Base-by-base conservation (phyloP, 495 filamentous ascomycete genomes). In the Podospora anserina region DNA sequence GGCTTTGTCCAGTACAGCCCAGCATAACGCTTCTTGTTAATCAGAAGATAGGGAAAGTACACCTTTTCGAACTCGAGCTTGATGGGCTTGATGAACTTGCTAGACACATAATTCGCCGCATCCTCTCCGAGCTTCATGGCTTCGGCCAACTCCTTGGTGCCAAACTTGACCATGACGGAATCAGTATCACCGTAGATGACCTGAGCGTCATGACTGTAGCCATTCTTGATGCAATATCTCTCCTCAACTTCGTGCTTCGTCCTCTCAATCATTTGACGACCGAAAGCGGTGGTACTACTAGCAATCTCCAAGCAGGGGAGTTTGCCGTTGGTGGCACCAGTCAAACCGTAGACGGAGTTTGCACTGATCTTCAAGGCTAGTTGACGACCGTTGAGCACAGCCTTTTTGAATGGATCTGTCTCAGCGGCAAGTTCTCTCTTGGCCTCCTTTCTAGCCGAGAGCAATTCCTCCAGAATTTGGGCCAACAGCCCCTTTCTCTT, bases 21-120 rank as follows among this genome's bases (percentile, higher is more conserved):
- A 15, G 95, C 95, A 71, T 99, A 99, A 65, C 95, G 91, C 85
- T 99, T 99, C 81, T 99, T 99, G 87, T 99, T 99, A 87, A 99
- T 99, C 56, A 99, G 84, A 39, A 99, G 85, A 77, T 99, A 99
- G 1, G 95, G 95, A 76, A 91, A 99, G 78, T 99, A 99, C 2
- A 99, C 95, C 79, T 99, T 99, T 76, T 99, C 95, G 81, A 99
- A 99, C 76, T 99, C 95, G 19, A 99, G 86, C 81, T 97, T 99
- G 83, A 99, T 99, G 5, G 95, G 95, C 71, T 90, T 93, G 77
- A 93, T 81, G 79, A 99, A 99, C 75, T 97, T 97, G 26, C 86
- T 82, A 0, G 94, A 97, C 5, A 99, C 95, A 70, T 78, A 95
- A 28, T 88, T 83, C 4, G 95, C 89, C 2, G 95, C 95, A 75